These are phyloP conservation scores for Mucor racemosus DNA, from an alignment of 371 early-diverging fungal species.

Conservation along the genomic window DNA sequence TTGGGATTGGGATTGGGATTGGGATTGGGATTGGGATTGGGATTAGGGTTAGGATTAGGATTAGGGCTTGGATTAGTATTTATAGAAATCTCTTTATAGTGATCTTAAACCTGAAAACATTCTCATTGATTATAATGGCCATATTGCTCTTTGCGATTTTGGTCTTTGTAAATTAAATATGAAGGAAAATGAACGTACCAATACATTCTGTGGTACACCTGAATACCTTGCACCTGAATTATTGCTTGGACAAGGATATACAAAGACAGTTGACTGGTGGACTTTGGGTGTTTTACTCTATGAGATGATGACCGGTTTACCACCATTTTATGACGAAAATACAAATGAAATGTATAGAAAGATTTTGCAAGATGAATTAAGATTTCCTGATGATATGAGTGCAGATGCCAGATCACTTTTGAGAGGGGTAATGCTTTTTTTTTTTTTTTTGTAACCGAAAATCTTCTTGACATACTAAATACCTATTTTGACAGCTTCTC, in stretches of 20 bases:
- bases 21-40: neutral
- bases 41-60: neutral
- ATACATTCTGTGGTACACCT: slow-evolving; percentile 99
- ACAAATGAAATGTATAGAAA: slow-evolving; percentile 95
- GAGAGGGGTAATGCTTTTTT: slow-evolving; percentile 72
- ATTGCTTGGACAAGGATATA: slow-evolving; percentile 91
- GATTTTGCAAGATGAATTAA: slow-evolving; percentile 84
- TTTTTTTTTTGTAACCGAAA: neutral
- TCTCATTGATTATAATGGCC: slow-evolving; percentile 92
- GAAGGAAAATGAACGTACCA: slow-evolving; percentile 91
- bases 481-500: neutral
- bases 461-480: too few relatives aligned
- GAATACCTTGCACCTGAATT: slow-evolving; percentile 99
- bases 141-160: slow-evolving; percentile 98
- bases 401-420: slow-evolving; percentile 75
- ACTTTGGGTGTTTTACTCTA: slow-evolving; percentile 95
- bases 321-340: slow-evolving; percentile 93
- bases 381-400: slow-evolving; percentile 86
- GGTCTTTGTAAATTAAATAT: slow-evolving; percentile 97
- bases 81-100: neutral
- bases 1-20: slow-evolving; percentile 20
- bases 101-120: slow-evolving; percentile 98
- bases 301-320: slow-evolving; percentile 95
- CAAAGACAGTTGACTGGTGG: slow-evolving; percentile 98
- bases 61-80: neutral